Evolutionary conservation across 345 rosid genomes (phyloP).

Genomic region (Mallotus nudiflorus): DNA sequence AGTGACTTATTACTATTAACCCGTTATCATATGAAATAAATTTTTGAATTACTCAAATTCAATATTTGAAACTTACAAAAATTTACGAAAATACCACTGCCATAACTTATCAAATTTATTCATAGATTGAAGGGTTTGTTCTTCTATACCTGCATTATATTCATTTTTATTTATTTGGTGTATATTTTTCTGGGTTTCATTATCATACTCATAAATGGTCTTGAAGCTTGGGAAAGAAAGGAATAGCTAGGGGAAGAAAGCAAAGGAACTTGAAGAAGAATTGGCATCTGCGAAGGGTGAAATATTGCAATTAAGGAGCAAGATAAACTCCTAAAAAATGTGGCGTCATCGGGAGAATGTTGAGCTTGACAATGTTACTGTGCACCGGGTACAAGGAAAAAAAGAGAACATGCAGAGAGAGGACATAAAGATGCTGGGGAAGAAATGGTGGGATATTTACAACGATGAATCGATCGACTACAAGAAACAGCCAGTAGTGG

Average conservation of each 20-base stretch:
- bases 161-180: too few species aligned
- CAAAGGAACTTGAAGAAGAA: constrained; percentile 72
- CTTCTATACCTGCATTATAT: too few species aligned
- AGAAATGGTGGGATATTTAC: constrained; percentile 85
- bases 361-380: constrained; percentile 74
- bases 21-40: too few species aligned
- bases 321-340: constrained; percentile 49
- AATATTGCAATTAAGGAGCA: constrained; percentile 70
- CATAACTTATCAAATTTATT: too few species aligned
- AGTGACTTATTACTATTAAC: too few species aligned
- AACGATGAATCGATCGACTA: constrained; percentile 60
- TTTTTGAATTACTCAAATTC: too few species aligned
- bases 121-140: too few species aligned
- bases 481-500: constrained; percentile 10
- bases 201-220: constrained; percentile 78
- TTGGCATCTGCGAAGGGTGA: constrained; percentile 87
- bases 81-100: too few species aligned
- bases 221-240: constrained; percentile 86
- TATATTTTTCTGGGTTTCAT: too few species aligned
- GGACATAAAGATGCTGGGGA: constrained; percentile 75
- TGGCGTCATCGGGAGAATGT: constrained; percentile 95
- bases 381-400: constrained; percentile 80
- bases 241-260: constrained; percentile 63
- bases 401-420: constrained; percentile 85
- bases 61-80: too few species aligned